Evolutionary conservation across 2,329 filamentous ascomycete genomes (phyloP), one percentile per base, ranked within the genome.

Genomic region (Periglandula ipomoeae): DNA sequence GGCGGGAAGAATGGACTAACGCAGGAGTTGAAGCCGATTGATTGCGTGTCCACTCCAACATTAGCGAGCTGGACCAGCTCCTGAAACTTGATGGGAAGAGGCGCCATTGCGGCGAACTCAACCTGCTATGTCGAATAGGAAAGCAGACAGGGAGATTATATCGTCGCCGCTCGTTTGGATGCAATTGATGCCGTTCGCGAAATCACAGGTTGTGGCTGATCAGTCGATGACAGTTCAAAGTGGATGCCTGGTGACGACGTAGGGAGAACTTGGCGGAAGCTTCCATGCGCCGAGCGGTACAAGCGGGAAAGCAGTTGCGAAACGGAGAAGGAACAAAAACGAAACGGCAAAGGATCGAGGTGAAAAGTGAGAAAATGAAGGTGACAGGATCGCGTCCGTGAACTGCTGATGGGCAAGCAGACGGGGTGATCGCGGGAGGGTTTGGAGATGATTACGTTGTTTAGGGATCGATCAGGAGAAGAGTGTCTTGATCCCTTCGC

Each of bases 71-170:
- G 87, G 69, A 91, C 79, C 64, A 91, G 81, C 82, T 95, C 89
- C 68, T 85, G 86, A 72, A 95, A 94, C 76, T 89, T 89, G 74
- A 95, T 95, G 64, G 87, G 89, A 65, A 94, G 76, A 70, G 83
- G 79, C 67, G 82, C 79, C 81, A 77, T 77, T 67, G 61, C 62
- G 66, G 62, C 64, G 55, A 53, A 56, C 50, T 58, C 44, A 34
- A 46, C 26, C 46, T 46, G 55, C 52, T 51, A 55, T 46, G 58
- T 60, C 50, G 64, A 51, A 38, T 54, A 53, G 42, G 48, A 54
- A 32, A 20, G 23, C 51, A 54, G 47, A 51, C 55, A 54, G 55
- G 13, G 26, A 37, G 17, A 15, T 6, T 35, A n/a, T 26, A n/a
- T 37, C 44, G 34, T 23, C 19, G 40, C n/a, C n/a, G 13, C 27